phyloP scores from a whole-genome alignment of 805 yeast species.

The Myxozyma kluyveri region DNA sequence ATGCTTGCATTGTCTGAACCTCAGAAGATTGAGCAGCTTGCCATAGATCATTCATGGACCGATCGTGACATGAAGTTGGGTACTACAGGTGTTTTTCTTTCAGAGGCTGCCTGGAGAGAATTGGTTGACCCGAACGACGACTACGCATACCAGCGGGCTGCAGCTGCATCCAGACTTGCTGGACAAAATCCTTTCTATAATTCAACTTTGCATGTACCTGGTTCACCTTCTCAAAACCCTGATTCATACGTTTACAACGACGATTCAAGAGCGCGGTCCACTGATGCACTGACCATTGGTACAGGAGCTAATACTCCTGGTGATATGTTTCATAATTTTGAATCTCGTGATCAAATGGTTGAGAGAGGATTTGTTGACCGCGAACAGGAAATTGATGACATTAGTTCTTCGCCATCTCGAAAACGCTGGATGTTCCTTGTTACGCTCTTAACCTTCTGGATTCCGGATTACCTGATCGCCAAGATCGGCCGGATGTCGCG shows the following conservation, averaged over 20 bases:
- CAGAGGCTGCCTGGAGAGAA: constrained; percentile 44
- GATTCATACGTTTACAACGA: constrained; percentile 27
- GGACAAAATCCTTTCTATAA: not conserved
- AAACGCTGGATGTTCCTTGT: constrained; percentile 42
- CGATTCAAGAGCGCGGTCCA: constrained; percentile 28
- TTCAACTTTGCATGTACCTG: constrained; percentile 7
- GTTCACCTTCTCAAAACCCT: constrained; percentile 28
- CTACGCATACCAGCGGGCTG: constrained; percentile 3
- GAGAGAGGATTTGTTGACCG: constrained; percentile 39
- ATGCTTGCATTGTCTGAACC: constrained; percentile 11
- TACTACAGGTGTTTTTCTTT: constrained; percentile 42
- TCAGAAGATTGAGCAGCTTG: constrained; percentile 34
- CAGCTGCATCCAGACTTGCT: constrained; percentile 10
- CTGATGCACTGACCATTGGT: constrained; percentile 19
- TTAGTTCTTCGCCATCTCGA: constrained; percentile 37
- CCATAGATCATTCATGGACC: constrained; percentile 38
- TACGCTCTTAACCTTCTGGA: constrained; percentile 42
- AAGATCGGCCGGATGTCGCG: constrained; percentile 37
- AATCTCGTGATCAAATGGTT: constrained; percentile 35
- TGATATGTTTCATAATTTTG: constrained; percentile 39
- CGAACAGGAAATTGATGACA: constrained; percentile 33
- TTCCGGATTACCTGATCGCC: constrained; percentile 40
- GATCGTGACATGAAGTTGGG: constrained; percentile 42
- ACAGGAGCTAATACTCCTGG: constrained; percentile 31
- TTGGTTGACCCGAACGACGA: constrained; percentile 39